These are phyloP conservation scores for Triangularia verruculosa DNA, from an alignment of 2,329 filamentous ascomycete species.

Conservation along the genomic window DNA sequence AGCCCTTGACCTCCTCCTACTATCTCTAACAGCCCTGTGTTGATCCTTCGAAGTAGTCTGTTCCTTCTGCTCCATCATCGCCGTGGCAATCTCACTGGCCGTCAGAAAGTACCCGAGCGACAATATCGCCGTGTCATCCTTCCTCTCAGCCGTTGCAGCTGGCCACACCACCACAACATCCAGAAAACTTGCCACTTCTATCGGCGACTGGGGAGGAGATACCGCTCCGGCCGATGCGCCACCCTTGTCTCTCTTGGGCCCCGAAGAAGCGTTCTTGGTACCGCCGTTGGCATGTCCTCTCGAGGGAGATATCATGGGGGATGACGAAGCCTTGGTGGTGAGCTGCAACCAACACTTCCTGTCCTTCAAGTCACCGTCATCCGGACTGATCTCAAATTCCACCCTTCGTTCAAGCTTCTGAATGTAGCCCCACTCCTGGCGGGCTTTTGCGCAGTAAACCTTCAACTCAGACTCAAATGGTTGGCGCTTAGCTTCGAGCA, in stretches of 20 bases:
- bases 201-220: background rate
- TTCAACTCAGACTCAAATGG: slow-evolving; percentile 6
- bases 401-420: slow-evolving; percentile 15
- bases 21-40: background rate
- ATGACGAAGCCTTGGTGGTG: background rate
- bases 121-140: background rate
- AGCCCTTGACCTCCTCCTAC: slow-evolving; percentile 1
- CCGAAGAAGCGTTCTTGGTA: background rate
- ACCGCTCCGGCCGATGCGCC: background rate
- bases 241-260: background rate
- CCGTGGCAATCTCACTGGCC: slow-evolving; percentile 1
- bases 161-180: slow-evolving; percentile 18
- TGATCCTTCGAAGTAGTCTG: background rate
- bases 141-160: slow-evolving; percentile 2
- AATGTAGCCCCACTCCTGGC: slow-evolving; percentile 13
- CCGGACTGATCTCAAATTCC: background rate
- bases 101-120: slow-evolving; percentile 14
- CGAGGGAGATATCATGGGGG: background rate
- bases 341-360: slow-evolving; percentile 2
- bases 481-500: background rate
- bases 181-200: background rate
- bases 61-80: slow-evolving; percentile 12
- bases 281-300: background rate
- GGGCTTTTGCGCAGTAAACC: slow-evolving; percentile 4
- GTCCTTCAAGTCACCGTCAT: background rate